Conservation (phyloP, 768 basidiomycete genomes). For the Polyporus arcularius region DNA sequence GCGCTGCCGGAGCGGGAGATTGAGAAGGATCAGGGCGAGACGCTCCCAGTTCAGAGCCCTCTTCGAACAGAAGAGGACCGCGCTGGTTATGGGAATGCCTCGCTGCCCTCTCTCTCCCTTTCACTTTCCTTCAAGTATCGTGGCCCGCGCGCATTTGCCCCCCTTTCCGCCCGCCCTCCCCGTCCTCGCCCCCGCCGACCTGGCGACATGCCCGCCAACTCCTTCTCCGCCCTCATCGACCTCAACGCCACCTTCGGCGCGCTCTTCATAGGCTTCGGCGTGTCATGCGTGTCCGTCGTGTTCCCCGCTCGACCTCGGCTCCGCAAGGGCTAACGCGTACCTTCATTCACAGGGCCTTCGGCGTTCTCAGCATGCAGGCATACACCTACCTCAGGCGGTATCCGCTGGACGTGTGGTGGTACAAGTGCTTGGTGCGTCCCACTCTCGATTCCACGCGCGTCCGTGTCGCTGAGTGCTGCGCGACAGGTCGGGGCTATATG, state of each 20-base stretch:
- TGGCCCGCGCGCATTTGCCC: neutral
- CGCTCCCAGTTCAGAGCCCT: neutral
- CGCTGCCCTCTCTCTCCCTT: neutral
- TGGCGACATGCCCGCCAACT: constrained; percentile 5
- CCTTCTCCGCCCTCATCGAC: constrained; percentile 12
- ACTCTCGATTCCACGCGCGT: neutral
- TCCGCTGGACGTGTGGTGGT: constrained; percentile 49
- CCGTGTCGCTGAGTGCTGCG: neutral
- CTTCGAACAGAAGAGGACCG: constrained; percentile 4
- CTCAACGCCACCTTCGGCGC: constrained; percentile 55
- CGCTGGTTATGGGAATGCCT: neutral
- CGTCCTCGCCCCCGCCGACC: neutral
- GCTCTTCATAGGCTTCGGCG: constrained; percentile 57
- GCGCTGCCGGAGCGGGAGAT: too few relatives aligned
- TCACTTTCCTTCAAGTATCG: constrained; percentile 1
- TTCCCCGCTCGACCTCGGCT: neutral
- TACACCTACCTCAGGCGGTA: constrained; percentile 58
- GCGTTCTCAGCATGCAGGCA: constrained; percentile 55
- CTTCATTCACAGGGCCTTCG: constrained; percentile 44
- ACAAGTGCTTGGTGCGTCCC: constrained; percentile 52
- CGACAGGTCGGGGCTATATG: constrained; percentile 35
- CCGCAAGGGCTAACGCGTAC: constrained; percentile 21
- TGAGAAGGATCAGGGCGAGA: neutral
- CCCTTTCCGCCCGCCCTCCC: neutral
- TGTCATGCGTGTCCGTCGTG: constrained; percentile 38